Evolutionary conservation across 768 basidiomycete genomes (phyloP).

Genomic region (Boletus vinaceobasis): DNA sequence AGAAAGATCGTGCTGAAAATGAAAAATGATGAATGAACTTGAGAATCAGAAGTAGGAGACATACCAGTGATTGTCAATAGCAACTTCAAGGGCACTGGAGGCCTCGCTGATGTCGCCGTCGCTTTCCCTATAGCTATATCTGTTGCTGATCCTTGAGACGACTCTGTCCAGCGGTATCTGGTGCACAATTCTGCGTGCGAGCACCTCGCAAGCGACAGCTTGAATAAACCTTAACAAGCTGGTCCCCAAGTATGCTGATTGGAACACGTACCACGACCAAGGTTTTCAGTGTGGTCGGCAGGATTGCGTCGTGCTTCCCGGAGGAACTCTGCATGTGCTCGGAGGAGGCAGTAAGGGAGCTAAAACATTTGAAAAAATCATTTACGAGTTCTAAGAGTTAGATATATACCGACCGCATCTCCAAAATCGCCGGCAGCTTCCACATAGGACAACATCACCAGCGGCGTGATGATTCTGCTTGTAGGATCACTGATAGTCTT

Average conservation of each 20-base stretch:
- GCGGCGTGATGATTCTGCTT: constrained; percentile 78
- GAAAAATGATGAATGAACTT: neutral
- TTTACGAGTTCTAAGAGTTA: neutral
- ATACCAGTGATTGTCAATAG: constrained; percentile 90
- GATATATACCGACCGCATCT: constrained; percentile 60
- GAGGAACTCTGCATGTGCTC: constrained; percentile 76
- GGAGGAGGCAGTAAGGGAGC: constrained; percentile 80
- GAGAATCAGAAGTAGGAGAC: constrained; percentile 1
- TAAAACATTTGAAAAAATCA: constrained; percentile 24
- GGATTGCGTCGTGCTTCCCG: constrained; percentile 78
- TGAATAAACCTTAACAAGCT: constrained; percentile 24
- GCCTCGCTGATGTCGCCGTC: constrained; percentile 78
- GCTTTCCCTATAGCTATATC: constrained; percentile 65
- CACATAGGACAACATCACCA: constrained; percentile 72
- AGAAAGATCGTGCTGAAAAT: constrained; percentile 70
- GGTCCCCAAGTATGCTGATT: neutral
- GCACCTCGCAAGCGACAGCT: constrained; percentile 78
- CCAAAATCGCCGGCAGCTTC: constrained; percentile 84
- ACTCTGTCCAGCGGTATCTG: constrained; percentile 59
- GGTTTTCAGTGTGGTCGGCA: constrained; percentile 84
- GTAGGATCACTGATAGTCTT: constrained; percentile 68
- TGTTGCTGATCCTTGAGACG: constrained; percentile 68
- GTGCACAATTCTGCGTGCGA: constrained; percentile 80
- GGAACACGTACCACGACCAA: constrained; percentile 59
- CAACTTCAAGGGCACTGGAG: constrained; percentile 78